Evolutionary conservation across 208 protist species (phyloP), one percentile per base, ranked within the genome.

Genomic region (Trypanosoma caninum): DNA sequence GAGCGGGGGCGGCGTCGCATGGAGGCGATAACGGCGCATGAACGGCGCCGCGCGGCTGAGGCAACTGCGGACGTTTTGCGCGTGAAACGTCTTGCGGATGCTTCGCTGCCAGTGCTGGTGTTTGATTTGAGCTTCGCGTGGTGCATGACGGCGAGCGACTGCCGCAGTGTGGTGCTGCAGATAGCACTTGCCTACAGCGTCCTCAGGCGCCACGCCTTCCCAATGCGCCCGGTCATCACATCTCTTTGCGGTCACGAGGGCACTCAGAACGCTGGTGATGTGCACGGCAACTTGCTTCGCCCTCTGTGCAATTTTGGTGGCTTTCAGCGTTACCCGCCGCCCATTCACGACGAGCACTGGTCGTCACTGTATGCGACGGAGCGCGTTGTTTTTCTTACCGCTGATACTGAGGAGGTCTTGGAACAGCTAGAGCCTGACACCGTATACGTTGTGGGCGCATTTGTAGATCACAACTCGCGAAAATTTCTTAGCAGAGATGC

Each of bases 91-190:
- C 69, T 92, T 27, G 63, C 52, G 18, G 63, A 87, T 47, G 38
- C 68, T 1, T 54, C 50, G 14, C 60, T 80, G 2, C 90, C 89
- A 11, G 51, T 68, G 13, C 47, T 96, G 18, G 80, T 94, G 11
- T 96, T 91, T 37, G 87, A 96, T 60, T 60, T 96, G 9, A 93
- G 87, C 70, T 93, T 96, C 66, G 71, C 80, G 5, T 89, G 82
- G 80, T 91, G 82, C 52, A 96, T 96, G 90, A 87, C 72, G 3
- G 63, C 62, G 30, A 42, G 74, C 0, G 84, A 96, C 54, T 84
- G 81, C 16, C 81, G 81, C 42, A 94, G 87, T 69, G 93, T 87
- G 0, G 75, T 92, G 20, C 70, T 84, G 37, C 90, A 96, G 77
- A 59, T 96, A 33, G 89, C 92, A 74, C 75, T 91, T 33, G 81